A percentile compares a stretch with the other conserved stretches of the same genome.
Conservation (phyloP, 257 asterid species). For the Solanum etuberosum region DNA sequence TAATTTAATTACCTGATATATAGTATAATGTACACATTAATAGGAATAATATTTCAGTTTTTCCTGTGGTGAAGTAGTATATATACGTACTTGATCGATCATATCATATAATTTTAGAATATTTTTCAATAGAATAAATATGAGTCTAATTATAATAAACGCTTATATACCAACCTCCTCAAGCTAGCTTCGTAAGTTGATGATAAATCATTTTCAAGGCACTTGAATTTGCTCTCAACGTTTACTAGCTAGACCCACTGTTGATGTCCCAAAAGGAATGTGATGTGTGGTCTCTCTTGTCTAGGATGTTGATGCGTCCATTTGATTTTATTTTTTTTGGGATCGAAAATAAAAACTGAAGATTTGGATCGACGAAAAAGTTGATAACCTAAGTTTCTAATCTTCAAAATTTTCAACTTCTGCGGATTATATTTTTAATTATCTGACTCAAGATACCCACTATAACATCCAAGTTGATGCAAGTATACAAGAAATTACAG, state of each 20-base stretch:
- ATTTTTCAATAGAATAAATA: background rate
- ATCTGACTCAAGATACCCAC: background rate
- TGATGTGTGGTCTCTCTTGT: background rate
- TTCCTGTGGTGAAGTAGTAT: background rate
- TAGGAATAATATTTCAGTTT: background rate
- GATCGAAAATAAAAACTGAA: rapidly evolving
- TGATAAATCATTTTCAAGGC: background rate
- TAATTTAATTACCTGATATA: background rate
- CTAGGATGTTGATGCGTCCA: background rate
- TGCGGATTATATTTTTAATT: background rate
- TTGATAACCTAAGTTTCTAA: background rate
- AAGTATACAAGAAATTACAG: background rate
- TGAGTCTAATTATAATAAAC: background rate
- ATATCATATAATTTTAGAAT: background rate
- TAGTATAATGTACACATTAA: background rate
- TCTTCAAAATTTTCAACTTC: background rate
- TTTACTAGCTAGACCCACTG: background rate
- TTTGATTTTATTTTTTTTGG: background rate
- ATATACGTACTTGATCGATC: background rate
- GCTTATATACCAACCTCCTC: background rate
- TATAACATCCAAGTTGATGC: background rate
- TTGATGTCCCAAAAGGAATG: background rate
- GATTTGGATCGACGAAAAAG: rapidly evolving
- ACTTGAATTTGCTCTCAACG: background rate
- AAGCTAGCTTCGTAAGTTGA: background rate